Percentiles rank a stretch among this genome's conserved stretches.
phyloP scores from a whole-genome alignment of 352 stramenopile genomes.

The Pythium plurisporium region DNA sequence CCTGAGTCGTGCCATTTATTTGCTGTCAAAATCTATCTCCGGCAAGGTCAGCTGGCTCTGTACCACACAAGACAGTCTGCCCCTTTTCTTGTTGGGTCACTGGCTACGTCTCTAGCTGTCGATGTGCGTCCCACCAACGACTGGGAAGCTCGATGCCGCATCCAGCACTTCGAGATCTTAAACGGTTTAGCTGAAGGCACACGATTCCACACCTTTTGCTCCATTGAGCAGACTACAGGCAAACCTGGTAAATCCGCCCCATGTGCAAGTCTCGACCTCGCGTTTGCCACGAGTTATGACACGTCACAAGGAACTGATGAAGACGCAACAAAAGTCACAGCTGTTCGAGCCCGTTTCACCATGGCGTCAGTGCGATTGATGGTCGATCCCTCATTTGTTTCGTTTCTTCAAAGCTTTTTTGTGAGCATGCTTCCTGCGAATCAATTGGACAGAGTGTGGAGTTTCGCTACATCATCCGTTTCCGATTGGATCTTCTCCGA shows the following conservation, averaged over 20 bases:
- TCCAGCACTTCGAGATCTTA: slow-evolving; percentile 65
- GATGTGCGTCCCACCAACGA: slow-evolving; percentile 66
- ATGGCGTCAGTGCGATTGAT: slow-evolving; percentile 66
- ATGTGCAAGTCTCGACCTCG: slow-evolving; percentile 52
- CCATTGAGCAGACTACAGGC: slow-evolving; percentile 12
- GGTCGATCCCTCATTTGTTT: slow-evolving; percentile 64
- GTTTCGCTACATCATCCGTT: slow-evolving; percentile 76
- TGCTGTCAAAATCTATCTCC: slow-evolving; percentile 59
- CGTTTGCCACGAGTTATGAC: slow-evolving; percentile 18
- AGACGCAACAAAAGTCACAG: neutral
- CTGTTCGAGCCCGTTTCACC: slow-evolving; percentile 34
- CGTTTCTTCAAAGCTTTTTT: slow-evolving; percentile 71
- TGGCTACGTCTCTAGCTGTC: slow-evolving; percentile 48
- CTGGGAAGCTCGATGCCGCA: slow-evolving; percentile 54
- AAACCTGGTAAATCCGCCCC: neutral
- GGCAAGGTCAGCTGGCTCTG: slow-evolving; percentile 43
- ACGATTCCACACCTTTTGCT: slow-evolving; percentile 62
- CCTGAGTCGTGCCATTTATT: slow-evolving; percentile 66
- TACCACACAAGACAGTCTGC: slow-evolving; percentile 43
- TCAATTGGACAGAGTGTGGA: slow-evolving; percentile 73
- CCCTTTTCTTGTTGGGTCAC: slow-evolving; percentile 41
- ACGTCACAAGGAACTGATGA: slow-evolving; percentile 18
- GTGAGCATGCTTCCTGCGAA: slow-evolving; percentile 57
- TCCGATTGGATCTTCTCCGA: slow-evolving; percentile 78
- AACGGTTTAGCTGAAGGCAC: slow-evolving; percentile 44